These are phyloP conservation scores for Hanseniaspora thailandica DNA, from an alignment of 805 yeast genomes.

Conservation along the genomic window DNA sequence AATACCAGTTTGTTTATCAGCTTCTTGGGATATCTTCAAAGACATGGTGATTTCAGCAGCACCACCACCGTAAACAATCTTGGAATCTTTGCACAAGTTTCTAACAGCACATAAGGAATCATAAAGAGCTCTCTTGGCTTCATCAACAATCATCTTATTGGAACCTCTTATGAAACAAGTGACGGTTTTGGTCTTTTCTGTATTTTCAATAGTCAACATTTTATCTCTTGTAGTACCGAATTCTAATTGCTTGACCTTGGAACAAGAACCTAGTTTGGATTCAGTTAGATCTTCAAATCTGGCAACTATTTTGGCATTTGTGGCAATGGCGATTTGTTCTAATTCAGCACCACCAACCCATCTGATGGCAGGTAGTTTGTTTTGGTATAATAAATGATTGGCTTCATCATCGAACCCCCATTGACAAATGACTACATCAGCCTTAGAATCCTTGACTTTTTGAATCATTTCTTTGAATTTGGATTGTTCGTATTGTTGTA, in stretches of 20 bases:
- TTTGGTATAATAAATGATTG: slow-evolving; percentile 77
- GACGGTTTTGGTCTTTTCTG: slow-evolving; percentile 54
- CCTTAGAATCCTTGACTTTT: slow-evolving; percentile 76
- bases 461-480: slow-evolving; percentile 86
- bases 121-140: slow-evolving; percentile 89
- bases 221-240: slow-evolving; percentile 95
- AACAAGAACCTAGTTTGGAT: slow-evolving; percentile 81
- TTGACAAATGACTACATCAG: slow-evolving; percentile 93
- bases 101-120: slow-evolving; percentile 96
- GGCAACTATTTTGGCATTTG: slow-evolving; percentile 94
- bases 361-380: slow-evolving; percentile 87
- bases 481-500: slow-evolving; percentile 85
- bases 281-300: slow-evolving; percentile 81
- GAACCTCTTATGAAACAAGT: slow-evolving; percentile 92
- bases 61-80: slow-evolving; percentile 99
- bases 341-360: slow-evolving; percentile 99
- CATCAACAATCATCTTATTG: slow-evolving; percentile 95
- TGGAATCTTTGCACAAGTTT: slow-evolving; percentile 78
- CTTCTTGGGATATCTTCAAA: slow-evolving; percentile 77
- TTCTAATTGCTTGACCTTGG: slow-evolving; percentile 71
- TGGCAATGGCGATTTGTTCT: slow-evolving; percentile 92
- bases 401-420: slow-evolving; percentile 99
- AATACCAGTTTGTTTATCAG: slow-evolving; percentile 85
- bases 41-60: slow-evolving; percentile 95
- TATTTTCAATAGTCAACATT: slow-evolving; percentile 87